Evolutionary conservation across 208 protist species (phyloP).

Genomic region (Naegleria fowleri): DNA sequence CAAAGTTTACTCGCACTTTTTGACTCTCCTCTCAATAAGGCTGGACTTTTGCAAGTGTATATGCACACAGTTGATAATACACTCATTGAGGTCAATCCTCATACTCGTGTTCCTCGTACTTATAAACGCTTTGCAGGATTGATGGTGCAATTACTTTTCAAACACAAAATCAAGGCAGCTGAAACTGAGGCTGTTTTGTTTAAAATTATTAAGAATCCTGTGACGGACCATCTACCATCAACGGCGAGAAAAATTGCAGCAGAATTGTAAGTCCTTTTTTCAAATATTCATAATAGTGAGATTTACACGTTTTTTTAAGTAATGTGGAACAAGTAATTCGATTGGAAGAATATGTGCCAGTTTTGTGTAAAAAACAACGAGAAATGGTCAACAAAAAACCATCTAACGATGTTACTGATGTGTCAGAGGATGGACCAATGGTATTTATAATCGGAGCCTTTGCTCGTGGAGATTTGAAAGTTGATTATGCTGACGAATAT

Average conservation of each 20-base stretch:
- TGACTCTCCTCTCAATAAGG: conserved; percentile 96
- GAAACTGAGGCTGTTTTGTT: conserved; percentile 76
- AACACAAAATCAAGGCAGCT: conserved; percentile 88
- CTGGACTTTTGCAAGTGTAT: conserved; percentile 91
- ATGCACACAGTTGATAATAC: conserved; percentile 90
- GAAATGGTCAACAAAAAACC: background rate
- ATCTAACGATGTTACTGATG: background rate
- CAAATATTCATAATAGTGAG: no score
- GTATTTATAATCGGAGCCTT: conserved; percentile 75
- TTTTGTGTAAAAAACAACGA: background rate
- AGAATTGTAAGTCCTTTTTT: conserved; percentile 20
- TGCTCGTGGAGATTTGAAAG: conserved; percentile 59
- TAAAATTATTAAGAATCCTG: conserved; percentile 95
- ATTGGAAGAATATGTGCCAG: conserved; percentile 29
- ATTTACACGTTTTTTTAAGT: background rate
- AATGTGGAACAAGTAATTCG: conserved; percentile 5
- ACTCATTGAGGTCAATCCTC: conserved; percentile 88
- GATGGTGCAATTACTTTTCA: conserved; percentile 97
- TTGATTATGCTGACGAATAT: conserved; percentile 57
- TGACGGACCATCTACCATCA: conserved; percentile 92
- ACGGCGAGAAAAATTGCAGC: conserved; percentile 47
- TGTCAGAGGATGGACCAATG: conserved; percentile 38
- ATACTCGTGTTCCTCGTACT: conserved; percentile 93
- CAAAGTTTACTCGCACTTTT: conserved; percentile 94
- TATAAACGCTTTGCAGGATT: conserved; percentile 95